Base-by-base conservation (phyloP, 441 rosid species). In the Aleurites moluccanus region DNA sequence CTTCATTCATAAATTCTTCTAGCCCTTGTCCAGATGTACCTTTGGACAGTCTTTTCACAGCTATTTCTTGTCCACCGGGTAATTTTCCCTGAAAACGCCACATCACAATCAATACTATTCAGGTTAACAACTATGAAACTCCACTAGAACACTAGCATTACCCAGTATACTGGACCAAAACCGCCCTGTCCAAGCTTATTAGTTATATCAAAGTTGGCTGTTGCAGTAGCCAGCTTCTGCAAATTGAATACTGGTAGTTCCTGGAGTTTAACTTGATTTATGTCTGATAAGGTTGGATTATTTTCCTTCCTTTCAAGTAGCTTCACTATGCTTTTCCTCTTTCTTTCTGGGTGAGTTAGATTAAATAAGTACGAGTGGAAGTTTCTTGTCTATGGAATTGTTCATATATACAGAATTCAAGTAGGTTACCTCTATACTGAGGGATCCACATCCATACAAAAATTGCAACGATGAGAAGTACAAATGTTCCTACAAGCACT, bases 131-230 rank as follows among this genome's bases (percentile, higher is more conserved):
- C 7, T 38, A 38, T 38, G 40, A 38, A 59, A 50, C 15, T 56
- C 38, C 13, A 18, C 0, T 10, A 20, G n/a, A 35, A 7, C 4
- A 61, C 15, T 30, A 15, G 7, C 11, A 2, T 78, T 82, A 86
- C 90, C 86, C 28, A 77, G 77, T 84, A 84, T 15, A 86, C 90
- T 0, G 81, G 73, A n/a, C 89, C 90, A 62, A 88, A 88, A 52
- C 92, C 90, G 27, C 90, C 92, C 75, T 86, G 85, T 27, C 90
- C 92, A 67, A 88, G 88, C 78, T 80, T 83, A 1, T 83, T 86
- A 49, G 68, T 72, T 0, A 73, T 1, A 11, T 77, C 56, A 67
- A 86, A 86, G 70, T 86, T 67, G 55, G 73, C 30, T 28, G 91
- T 88, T 30, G 88, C 87, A 7, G 56, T 69, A 63, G 76, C 70